Evolutionary conservation across 768 basidiomycete species (phyloP).

Genomic region (Cystofilobasidium capitatum): DNA sequence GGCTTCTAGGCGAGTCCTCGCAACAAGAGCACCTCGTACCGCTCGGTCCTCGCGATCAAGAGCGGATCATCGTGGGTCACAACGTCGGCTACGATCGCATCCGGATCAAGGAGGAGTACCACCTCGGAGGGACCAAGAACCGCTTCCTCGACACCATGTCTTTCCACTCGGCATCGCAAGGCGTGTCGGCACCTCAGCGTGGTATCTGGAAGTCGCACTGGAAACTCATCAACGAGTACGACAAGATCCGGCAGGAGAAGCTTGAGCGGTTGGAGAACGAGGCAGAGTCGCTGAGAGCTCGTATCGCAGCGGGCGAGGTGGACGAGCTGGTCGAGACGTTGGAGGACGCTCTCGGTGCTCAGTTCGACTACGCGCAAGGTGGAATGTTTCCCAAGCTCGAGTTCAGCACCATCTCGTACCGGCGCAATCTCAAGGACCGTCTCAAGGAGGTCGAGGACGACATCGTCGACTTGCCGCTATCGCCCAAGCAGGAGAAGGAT

Average conservation of each 20-base stretch:
- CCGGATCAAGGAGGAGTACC: constrained; percentile 73
- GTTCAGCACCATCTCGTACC: background rate
- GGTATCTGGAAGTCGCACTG: constrained; percentile 83
- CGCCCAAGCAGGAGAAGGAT: background rate
- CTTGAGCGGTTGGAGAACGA: constrained; percentile 54
- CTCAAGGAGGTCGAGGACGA: constrained; percentile 31
- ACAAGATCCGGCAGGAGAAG: constrained; percentile 35
- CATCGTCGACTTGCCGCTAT: constrained; percentile 5
- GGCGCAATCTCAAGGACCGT: background rate
- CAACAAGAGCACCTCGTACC: constrained; percentile 61
- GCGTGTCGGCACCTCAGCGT: constrained; percentile 88
- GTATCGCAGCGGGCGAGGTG: constrained; percentile 6
- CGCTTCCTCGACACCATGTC: constrained; percentile 92
- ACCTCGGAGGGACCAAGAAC: constrained; percentile 53
- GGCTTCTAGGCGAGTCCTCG: constrained; percentile 60
- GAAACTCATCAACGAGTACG: constrained; percentile 48
- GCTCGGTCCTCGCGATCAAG: constrained; percentile 44
- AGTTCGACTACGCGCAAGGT: constrained; percentile 40
- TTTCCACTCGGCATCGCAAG: constrained; percentile 83
- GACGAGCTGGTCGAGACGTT: constrained; percentile 2
- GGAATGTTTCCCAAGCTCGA: constrained; percentile 28
- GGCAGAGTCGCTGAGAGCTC: constrained; percentile 32
- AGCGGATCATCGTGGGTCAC: constrained; percentile 76
- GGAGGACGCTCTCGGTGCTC: constrained; percentile 31
- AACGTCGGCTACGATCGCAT: constrained; percentile 90